A percentile compares a stretch with the other conserved stretches of the same genome.
Conservation (phyloP, 2,329 filamentous ascomycete species). For the Periconia macrospinosa region DNA sequence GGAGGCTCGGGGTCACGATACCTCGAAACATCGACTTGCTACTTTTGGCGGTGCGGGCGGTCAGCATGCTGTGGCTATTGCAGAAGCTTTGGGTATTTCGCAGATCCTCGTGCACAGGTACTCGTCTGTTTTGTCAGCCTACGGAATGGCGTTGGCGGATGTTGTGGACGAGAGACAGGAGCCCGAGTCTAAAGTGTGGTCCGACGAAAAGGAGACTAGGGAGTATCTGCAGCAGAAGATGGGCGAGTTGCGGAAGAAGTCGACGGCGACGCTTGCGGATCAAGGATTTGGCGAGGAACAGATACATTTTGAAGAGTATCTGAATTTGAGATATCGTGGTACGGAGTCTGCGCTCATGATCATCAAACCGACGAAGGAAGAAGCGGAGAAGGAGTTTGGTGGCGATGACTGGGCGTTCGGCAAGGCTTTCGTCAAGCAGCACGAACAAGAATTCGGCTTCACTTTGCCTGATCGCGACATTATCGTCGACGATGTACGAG, state of each 20-base stretch:
- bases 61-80: conserved; percentile 90
- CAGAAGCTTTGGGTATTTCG: conserved; percentile 77
- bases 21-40: conserved; percentile 84
- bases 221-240: conserved; percentile 72
- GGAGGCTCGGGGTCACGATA: conserved; percentile 89
- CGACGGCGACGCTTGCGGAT: conserved; percentile 65
- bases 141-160: conserved; percentile 90
- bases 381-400: conserved; percentile 60
- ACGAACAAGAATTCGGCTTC: conserved; percentile 92
- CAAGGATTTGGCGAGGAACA: conserved; percentile 78
- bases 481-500: conserved; percentile 86
- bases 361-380: conserved; percentile 68
- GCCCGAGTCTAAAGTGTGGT: conserved; percentile 65
- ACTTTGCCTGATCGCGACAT: conserved; percentile 83
- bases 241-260: conserved; percentile 76
- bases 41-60: conserved; percentile 92
- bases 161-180: conserved; percentile 91
- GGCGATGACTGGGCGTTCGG: conserved; percentile 81
- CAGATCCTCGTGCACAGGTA: conserved; percentile 87
- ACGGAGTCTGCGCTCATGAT: conserved; percentile 93
- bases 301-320: conserved; percentile 85
- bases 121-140: conserved; percentile 86
- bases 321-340: conserved; percentile 90
- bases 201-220: conserved; percentile 60
- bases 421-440: conserved; percentile 80